These are phyloP conservation scores for Chlamydomonas eustigma DNA, from an alignment of 139 green algal species.

Conservation along the genomic window DNA sequence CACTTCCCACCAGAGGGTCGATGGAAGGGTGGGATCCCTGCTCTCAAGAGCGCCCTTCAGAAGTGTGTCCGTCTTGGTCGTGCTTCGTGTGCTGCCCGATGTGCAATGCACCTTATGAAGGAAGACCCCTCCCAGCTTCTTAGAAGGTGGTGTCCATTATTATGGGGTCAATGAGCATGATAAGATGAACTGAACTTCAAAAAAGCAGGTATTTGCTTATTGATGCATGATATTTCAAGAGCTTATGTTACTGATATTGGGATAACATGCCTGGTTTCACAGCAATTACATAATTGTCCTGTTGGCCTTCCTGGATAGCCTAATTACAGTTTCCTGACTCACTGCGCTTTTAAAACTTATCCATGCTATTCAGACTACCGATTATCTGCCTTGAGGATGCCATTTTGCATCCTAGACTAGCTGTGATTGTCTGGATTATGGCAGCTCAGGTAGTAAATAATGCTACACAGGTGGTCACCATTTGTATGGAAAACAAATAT, in stretches of 20 bases:
- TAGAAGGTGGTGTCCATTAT: conserved; percentile 7
- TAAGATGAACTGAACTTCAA: no score
- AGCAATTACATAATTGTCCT: no score
- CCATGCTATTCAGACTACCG: not conserved
- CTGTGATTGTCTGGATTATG: not conserved
- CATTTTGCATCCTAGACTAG: not conserved
- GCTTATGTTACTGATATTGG: no score
- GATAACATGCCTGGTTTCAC: no score
- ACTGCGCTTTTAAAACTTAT: no score
- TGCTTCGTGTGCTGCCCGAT: conserved; percentile 21
- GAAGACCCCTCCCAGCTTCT: conserved; percentile 19
- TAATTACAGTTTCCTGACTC: no score
- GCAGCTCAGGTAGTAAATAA: not conserved
- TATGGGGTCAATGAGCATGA: no score
- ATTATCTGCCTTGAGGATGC: not conserved
- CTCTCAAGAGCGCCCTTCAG: conserved; percentile 5
- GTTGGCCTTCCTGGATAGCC: no score
- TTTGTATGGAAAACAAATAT: not conserved
- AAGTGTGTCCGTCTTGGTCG: conserved; percentile 28
- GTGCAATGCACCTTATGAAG: conserved; percentile 39
- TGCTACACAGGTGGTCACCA: not conserved
- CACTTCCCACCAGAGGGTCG: not conserved
- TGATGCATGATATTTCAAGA: no score
- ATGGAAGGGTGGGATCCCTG: not conserved
- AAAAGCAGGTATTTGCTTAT: no score